phyloP scores from a whole-genome alignment of 805 yeast genomes.

The Sugiyamaella qingdaonensis region DNA sequence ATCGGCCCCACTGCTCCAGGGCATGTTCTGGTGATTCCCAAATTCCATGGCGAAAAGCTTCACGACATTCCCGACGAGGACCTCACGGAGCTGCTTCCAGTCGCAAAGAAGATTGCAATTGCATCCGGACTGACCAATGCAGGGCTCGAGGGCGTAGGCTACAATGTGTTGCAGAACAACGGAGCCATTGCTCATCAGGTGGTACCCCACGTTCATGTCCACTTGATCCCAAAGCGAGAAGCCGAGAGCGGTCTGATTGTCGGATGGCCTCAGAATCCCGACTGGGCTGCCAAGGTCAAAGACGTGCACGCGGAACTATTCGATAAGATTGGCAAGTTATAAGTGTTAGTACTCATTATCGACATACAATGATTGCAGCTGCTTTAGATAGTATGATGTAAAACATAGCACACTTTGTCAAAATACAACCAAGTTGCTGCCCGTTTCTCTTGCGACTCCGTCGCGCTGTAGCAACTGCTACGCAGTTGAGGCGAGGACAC shows the following conservation, averaged over 20 bases:
- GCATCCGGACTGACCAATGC: slow-evolving; percentile 54
- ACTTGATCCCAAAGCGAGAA: slow-evolving; percentile 85
- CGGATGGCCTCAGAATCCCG: slow-evolving; percentile 91
- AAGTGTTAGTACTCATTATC: no score
- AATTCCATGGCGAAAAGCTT: slow-evolving; percentile 86
- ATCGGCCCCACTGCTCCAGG: slow-evolving; percentile 90
- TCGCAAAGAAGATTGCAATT: slow-evolving; percentile 78
- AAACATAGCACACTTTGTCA: no score
- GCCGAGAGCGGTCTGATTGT: slow-evolving; percentile 70
- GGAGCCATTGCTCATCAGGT: slow-evolving; percentile 94
- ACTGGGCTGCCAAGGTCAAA: slow-evolving; percentile 70
- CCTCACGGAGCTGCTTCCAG: slow-evolving; percentile 79
- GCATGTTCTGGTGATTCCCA: slow-evolving; percentile 87
- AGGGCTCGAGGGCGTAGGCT: slow-evolving; percentile 62
- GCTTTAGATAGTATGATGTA: no score
- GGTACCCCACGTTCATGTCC: slow-evolving; percentile 96
- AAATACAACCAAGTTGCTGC: no score
- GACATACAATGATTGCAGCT: no score
- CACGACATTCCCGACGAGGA: slow-evolving; percentile 93
- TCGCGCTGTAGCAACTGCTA: no score
- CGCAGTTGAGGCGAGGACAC: no score
- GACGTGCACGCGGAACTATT: slow-evolving; percentile 52
- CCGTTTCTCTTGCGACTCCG: no score
- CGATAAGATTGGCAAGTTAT: slow-evolving; percentile 14
- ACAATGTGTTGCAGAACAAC: slow-evolving; percentile 87